Conservation (phyloP, 2,329 filamentous ascomycete genomes). For the Davidsoniella australis region DNA sequence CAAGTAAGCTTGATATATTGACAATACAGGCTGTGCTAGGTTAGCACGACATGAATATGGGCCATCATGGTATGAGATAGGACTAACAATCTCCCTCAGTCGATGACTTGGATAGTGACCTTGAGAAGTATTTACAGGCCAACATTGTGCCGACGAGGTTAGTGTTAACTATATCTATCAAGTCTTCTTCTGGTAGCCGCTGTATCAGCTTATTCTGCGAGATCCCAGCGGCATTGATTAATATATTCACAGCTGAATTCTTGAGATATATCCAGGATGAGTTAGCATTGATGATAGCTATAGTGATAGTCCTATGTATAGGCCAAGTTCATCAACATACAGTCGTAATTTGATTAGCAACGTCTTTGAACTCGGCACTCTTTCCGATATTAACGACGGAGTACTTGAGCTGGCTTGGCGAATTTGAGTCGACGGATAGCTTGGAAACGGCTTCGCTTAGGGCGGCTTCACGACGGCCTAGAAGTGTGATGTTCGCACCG, state of each 20-base stretch:
- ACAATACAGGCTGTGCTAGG: constrained; percentile 49
- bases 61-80: background rate
- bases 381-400: constrained; percentile 11
- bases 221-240: constrained; percentile 69
- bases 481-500: constrained; percentile 42
- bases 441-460: constrained; percentile 25
- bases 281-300: no score
- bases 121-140: constrained; percentile 34
- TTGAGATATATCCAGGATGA: constrained; percentile 19
- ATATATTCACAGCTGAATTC: constrained; percentile 23
- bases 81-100: constrained; percentile 9
- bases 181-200: constrained; percentile 29
- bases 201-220: constrained; percentile 48
- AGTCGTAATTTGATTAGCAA: constrained; percentile 51
- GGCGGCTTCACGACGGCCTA: constrained; percentile 37
- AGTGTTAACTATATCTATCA: constrained; percentile 44
- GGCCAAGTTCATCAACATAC: no score
- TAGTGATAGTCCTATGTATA: no score
- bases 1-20: constrained; percentile 66
- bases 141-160: constrained; percentile 54
- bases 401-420: background rate
- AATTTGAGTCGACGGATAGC: constrained; percentile 14
- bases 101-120: constrained; percentile 8
- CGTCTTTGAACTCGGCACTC: constrained; percentile 53
- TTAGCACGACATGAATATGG: background rate